Conservation (phyloP, 106 monocot genomes). For the Dendrobium chrysotoxum region DNA sequence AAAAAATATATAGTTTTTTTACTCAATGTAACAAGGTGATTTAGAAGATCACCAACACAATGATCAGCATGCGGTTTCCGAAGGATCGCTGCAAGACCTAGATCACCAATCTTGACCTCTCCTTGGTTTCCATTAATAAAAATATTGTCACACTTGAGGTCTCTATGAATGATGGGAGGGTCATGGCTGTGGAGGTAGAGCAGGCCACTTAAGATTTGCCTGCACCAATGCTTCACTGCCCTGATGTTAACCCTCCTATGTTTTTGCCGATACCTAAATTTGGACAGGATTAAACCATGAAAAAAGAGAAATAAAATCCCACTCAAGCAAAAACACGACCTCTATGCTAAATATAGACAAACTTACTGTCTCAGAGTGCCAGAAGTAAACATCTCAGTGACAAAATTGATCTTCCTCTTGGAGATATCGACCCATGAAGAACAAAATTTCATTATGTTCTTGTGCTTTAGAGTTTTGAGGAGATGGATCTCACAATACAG, state of each 20-base stretch:
- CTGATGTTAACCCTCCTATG: conserved; percentile 17
- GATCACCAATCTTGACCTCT: conserved; percentile 22
- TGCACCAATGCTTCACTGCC: conserved; percentile 21
- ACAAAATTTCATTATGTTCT: conserved; percentile 49
- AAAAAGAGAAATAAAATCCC: not conserved
- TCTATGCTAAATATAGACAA: not conserved
- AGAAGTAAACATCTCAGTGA: conserved; percentile 63
- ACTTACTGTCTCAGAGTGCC: conserved; percentile 12
- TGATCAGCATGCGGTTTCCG: conserved; percentile 15
- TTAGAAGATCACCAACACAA: conserved; percentile 8
- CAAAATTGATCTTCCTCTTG: conserved; percentile 59
- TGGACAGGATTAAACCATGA: not conserved
- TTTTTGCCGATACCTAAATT: conserved; percentile 14
- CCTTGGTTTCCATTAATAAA: conserved; percentile 22
- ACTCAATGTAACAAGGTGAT: too few relatives aligned
- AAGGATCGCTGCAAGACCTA: conserved; percentile 17
- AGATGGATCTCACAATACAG: conserved; percentile 82
- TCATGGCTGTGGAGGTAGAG: conserved; percentile 22
- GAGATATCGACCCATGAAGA: conserved; percentile 45
- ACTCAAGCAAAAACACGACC: not conserved
- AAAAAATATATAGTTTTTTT: not conserved
- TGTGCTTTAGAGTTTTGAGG: conserved; percentile 61
- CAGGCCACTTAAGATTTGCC: conserved; percentile 19
- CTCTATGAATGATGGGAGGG: conserved; percentile 22
- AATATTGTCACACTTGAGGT: conserved; percentile 24